These are phyloP conservation scores for Mycena venus DNA, from an alignment of 768 basidiomycete genomes.

Conservation along the genomic window DNA sequence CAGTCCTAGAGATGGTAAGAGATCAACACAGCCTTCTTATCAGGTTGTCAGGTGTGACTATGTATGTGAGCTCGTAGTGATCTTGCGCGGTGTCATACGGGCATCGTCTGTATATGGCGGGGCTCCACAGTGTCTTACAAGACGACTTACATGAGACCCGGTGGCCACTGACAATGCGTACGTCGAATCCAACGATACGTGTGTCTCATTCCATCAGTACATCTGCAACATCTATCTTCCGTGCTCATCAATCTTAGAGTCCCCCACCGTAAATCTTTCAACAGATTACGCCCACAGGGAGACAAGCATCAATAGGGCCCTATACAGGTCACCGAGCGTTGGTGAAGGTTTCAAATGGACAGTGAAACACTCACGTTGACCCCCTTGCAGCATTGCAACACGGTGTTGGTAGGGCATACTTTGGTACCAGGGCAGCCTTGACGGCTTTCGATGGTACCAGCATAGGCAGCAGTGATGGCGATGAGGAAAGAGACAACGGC, in stretches of 20 bases:
- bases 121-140: no score
- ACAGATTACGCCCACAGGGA: slow-evolving; percentile 7
- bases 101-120: no score
- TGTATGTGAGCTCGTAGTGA: no score
- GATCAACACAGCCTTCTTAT: no score
- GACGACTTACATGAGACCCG: no score
- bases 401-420: slow-evolving; percentile 4
- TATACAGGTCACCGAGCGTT: slow-evolving; percentile 5
- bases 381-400: slow-evolving; percentile 14
- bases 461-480: slow-evolving; percentile 9
- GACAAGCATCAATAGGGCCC: slow-evolving; percentile 16
- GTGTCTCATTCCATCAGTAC: no score
- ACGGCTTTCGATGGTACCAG: slow-evolving; percentile 11
- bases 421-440: slow-evolving; percentile 16
- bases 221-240: no score
- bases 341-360: neutral
- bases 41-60: no score
- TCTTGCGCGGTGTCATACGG: no score
- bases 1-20: no score
- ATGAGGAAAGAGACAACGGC: neutral
- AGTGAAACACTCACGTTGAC: slow-evolving; percentile 10
- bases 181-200: no score
- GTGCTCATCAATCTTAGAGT: neutral
- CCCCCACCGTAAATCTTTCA: slow-evolving; percentile 10
- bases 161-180: no score